These are phyloP conservation scores for Citrus mangshanensis DNA, from an alignment of 345 rosid species.

Conservation along the genomic window DNA sequence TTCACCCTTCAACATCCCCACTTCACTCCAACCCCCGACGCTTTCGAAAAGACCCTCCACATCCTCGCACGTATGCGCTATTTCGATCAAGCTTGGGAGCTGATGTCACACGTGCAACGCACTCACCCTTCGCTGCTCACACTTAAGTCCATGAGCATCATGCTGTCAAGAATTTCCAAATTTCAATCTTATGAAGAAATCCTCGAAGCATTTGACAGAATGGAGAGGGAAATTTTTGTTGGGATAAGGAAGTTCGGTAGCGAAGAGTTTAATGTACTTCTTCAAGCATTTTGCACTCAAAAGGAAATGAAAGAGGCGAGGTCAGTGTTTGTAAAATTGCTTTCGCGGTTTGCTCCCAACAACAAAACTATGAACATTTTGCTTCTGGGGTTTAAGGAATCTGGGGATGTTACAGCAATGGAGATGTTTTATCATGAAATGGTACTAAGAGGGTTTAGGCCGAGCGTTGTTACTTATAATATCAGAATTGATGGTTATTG, in stretches of 20 bases:
- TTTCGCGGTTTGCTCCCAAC: slow-evolving; percentile 51
- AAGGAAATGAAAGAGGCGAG: slow-evolving; percentile 83
- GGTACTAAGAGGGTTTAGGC: slow-evolving; percentile 65
- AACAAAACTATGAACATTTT: slow-evolving; percentile 78
- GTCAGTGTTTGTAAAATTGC: slow-evolving; percentile 60
- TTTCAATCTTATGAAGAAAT: slow-evolving; percentile 70
- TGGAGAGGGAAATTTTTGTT: slow-evolving; percentile 59
- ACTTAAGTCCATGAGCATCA: slow-evolving; percentile 75
- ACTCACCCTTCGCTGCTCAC: slow-evolving; percentile 51
- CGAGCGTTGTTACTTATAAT: slow-evolving; percentile 50
- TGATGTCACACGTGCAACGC: slow-evolving; percentile 49
- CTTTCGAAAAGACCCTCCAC: slow-evolving; percentile 86
- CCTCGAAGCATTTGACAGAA: slow-evolving; percentile 54
- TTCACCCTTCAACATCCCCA: slow-evolving; percentile 36
- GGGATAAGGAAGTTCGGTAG: slow-evolving; percentile 44
- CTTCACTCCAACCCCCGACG: slow-evolving; percentile 43
- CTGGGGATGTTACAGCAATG: slow-evolving; percentile 65
- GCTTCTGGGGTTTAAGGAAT: slow-evolving; percentile 77
- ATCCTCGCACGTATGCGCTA: slow-evolving; percentile 79
- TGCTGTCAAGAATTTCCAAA: slow-evolving; percentile 64
- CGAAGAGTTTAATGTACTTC: slow-evolving; percentile 75
- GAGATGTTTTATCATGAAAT: slow-evolving; percentile 84
- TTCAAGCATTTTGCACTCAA: slow-evolving; percentile 64
- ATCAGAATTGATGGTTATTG: slow-evolving; percentile 82
- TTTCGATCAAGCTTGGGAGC: slow-evolving; percentile 80